Evolutionary conservation across 352 stramenopile genomes (phyloP), one percentile per base, ranked within the genome.

Genomic region (Pythium periplocum): DNA sequence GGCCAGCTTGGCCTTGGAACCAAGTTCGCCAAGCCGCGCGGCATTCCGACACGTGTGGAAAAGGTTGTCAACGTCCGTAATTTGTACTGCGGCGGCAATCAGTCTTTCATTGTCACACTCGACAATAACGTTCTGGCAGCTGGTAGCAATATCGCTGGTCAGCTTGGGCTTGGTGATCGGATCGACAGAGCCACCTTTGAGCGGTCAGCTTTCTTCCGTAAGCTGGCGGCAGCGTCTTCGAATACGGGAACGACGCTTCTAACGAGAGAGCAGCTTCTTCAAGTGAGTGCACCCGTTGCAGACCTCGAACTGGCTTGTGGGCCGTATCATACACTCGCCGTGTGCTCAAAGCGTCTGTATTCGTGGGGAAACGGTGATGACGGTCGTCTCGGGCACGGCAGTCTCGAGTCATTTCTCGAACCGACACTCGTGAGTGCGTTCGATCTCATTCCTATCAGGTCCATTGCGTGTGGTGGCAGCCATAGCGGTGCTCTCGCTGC

Each of bases 341-440:
- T 82, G 2, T 77, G 59, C 26, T 59, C 44, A 4, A 63, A 64
- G 30, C 64, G 53, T 1, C 64, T 90, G 10, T 84, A 78, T 48
- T 73, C 77, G 0, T 90, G 76, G 79, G 79, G 79, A 0, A 78
- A 78, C 55, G 71, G 75, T 4, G 77, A 84, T n/a, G 73, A 87
- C 52, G 78, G 78, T 6, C 72, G 78, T 6, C 73, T 90, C 26
- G 78, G 79, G 4, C 70, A 83, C 12, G 67, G 70, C 5, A 62
- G 67, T 36, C 26, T 73, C n/a, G 77, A 87, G 17, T 73, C 59
- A 11, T 62, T 59, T 10, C 55, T 75, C 6, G 64, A 73, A 17
- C 79, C 79, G 9, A 69, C 54, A 2, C 44, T 66, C 4, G 46
- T 90, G 10, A 57, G 64, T 6, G 55, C 64, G 10, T 53, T 83